Conservation (phyloP, 2,329 filamentous ascomycete genomes). For the Exutisphaerella laricina region DNA sequence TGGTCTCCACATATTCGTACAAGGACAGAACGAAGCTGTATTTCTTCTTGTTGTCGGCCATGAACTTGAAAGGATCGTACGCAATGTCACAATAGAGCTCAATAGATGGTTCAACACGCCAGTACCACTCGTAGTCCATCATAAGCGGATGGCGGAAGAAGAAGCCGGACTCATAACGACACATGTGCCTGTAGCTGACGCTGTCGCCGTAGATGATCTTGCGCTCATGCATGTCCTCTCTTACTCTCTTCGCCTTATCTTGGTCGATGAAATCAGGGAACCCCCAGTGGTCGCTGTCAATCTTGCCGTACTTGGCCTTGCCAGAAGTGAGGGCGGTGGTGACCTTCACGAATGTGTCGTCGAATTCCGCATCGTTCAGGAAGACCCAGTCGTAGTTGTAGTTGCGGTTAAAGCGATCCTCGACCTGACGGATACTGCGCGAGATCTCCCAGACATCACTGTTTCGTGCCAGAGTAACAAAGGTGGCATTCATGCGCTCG, state of each 20-base stretch:
- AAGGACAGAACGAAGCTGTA: constrained; percentile 95
- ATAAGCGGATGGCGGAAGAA: constrained; percentile 95
- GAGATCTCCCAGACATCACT: constrained; percentile 94
- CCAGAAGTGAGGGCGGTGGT: constrained; percentile 87
- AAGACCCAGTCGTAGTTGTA: constrained; percentile 99
- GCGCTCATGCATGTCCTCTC: constrained; percentile 86
- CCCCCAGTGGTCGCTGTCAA: constrained; percentile 91
- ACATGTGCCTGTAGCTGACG: constrained; percentile 98
- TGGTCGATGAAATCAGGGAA: constrained; percentile 95
- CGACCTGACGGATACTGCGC: constrained; percentile 88
- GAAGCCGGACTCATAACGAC: constrained; percentile 97
- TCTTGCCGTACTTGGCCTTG: constrained; percentile 83
- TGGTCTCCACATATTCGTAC: constrained; percentile 95
- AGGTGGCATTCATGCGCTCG: constrained; percentile 90
- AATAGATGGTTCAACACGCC: constrained; percentile 95
- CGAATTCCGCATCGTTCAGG: constrained; percentile 91
- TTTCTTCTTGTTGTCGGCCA: constrained; percentile 95
- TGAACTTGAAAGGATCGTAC: constrained; percentile 94
- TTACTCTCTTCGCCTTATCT: constrained; percentile 81
- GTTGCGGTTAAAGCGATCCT: constrained; percentile 95
- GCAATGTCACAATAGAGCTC: constrained; percentile 94
- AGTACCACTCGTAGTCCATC: constrained; percentile 98
- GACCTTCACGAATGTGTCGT: constrained; percentile 87
- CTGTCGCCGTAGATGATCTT: constrained; percentile 99
- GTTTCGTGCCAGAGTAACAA: constrained; percentile 92